phyloP scores from a whole-genome alignment of 257 asterid species.

The Linaria vulgaris region DNA sequence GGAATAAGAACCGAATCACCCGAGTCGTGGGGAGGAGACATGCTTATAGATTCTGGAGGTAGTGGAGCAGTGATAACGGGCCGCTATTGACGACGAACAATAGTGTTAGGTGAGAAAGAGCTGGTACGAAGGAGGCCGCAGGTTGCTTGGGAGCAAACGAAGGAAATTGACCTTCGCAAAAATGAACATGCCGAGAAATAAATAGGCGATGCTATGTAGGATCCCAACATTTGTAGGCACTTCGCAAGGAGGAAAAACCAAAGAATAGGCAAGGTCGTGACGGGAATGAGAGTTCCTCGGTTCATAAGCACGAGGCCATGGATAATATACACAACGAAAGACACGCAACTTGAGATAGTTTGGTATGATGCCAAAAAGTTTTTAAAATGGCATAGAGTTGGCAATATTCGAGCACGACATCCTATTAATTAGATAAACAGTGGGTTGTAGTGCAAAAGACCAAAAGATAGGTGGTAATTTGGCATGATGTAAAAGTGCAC shows the following conservation, averaged over 20 bases:
- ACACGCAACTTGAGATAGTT: neutral
- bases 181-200: constrained; percentile 10
- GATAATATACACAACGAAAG: constrained; percentile 20
- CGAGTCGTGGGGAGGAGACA: too few relatives aligned
- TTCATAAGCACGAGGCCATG: constrained; percentile 6
- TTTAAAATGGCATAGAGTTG: neutral
- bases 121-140: neutral
- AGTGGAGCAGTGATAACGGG: neutral
- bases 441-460: neutral
- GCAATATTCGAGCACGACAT: neutral
- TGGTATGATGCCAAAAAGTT: neutral
- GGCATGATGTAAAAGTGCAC: neutral
- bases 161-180: constrained; percentile 8
- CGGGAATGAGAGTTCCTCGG: neutral
- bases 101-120: too few relatives aligned
- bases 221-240: constrained; percentile 13
- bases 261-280: neutral
- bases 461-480: neutral
- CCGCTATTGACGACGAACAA: neutral
- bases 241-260: neutral
- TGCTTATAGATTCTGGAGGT: too few relatives aligned
- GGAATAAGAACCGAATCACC: too few relatives aligned
- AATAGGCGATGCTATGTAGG: neutral
- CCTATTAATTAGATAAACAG: neutral
- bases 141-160: neutral